Base-by-base conservation (phyloP, 2,329 filamentous ascomycete genomes). In the Scytalidium lignicola region DNA sequence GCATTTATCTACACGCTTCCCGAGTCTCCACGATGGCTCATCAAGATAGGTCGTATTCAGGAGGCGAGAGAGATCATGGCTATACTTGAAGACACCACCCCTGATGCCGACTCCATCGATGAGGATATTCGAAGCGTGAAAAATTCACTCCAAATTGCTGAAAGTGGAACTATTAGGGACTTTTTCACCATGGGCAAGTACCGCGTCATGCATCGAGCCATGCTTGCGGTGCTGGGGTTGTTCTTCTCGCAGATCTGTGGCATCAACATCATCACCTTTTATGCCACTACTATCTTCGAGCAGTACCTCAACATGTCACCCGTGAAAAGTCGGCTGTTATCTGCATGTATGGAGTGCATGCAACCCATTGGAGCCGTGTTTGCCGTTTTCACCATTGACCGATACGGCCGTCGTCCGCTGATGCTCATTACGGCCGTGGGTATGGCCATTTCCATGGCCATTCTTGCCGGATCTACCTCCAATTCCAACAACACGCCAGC, bases 361-460 rank as follows among this genome's bases (percentile, higher is more conserved):
- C 69, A 68, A 51, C 67, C 67, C 49, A 49, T 69, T 4, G 65
- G 66, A 1, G 67, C 64, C 0, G 60, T 63, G 13, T 58, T 68
- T 8, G 64, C 67, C 1, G 49, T 68, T 2, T 64, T 63, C 10
- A 57, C 65, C 2, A 72, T 74, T 45, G 71, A 74, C 64, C 75
- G 79, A 2, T 76, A 83, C 2, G 83, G 83, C 10, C 81, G 85
- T 28, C 76, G 85, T 15, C 78, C 79, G 60, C 75, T 89, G 53
- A 88, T 89, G 82, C 66, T 89, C 13, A 79, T 86, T 53, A 84
- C 84, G 46, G 79, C 79, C 0, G 67, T 75, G 21, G 80, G 80
- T 0, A 81, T 82, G 70, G 79, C 79, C 20, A 60, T 72, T 2
- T 82, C 79, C 44, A 87, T 88, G 84, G 75, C 79, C 1, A 73